Conservation (phyloP, 768 basidiomycete species). For the Xanthoconium stramineum region DNA sequence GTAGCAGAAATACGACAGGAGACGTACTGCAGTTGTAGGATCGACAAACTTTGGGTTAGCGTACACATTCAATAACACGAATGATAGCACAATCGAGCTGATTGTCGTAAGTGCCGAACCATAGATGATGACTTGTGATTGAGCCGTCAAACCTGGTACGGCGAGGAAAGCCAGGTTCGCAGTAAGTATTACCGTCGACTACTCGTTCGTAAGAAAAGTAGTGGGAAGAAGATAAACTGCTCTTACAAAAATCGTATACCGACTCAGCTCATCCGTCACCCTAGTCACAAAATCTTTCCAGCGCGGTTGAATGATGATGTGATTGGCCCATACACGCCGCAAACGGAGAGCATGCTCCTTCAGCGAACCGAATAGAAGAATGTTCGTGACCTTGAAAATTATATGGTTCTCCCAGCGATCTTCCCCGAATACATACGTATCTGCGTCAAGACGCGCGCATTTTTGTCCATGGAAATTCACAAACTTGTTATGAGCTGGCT, state of each 20-base stretch:
- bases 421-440: background rate
- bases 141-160: background rate
- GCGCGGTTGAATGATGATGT: background rate
- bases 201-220: background rate
- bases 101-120: background rate
- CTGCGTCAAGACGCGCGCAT: background rate
- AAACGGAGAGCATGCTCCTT: background rate
- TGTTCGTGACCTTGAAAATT: background rate
- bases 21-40: background rate
- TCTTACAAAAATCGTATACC: background rate
- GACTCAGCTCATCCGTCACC: background rate
- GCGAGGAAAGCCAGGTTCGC: background rate
- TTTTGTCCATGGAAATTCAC: background rate
- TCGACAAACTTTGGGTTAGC: background rate
- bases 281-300: background rate
- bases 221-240: background rate
- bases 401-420: background rate
- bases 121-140: background rate
- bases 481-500: background rate
- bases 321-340: background rate
- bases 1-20: background rate
- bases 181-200: background rate
- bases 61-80: background rate
- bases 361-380: background rate
- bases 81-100: background rate